Conservation (phyloP, 2,329 filamentous ascomycete species). For the Zalaria sp. region DNA sequence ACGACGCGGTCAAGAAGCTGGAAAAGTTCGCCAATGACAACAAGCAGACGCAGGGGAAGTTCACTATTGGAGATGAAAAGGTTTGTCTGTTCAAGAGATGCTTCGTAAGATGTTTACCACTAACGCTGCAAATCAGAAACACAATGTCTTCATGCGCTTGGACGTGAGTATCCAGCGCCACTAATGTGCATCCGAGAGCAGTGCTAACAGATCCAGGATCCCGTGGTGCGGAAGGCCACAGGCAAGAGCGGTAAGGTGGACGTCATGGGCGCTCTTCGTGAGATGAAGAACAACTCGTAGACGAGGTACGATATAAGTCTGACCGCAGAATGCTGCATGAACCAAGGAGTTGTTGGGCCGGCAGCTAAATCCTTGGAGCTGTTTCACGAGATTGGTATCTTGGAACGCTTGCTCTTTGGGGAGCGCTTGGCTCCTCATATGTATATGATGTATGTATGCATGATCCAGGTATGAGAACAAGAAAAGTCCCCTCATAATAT, state of each 20-base stretch:
- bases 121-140: constrained; percentile 40
- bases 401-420: too few relatives aligned
- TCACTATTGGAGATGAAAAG: constrained; percentile 97
- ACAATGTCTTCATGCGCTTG: constrained; percentile 94
- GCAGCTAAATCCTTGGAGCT: too few relatives aligned
- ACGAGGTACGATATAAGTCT: neutral
- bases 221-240: constrained; percentile 68
- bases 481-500: constrained; percentile 8
- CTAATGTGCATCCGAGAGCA: neutral
- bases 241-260: constrained; percentile 67
- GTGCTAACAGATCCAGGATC: constrained; percentile 42
- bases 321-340: too few relatives aligned
- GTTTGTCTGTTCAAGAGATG: constrained; percentile 28
- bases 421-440: too few relatives aligned
- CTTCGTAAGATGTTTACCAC: neutral
- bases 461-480: neutral
- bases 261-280: constrained; percentile 73
- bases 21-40: constrained; percentile 65
- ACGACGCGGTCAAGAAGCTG: constrained; percentile 62
- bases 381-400: too few relatives aligned
- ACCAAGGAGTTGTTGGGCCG: too few relatives aligned
- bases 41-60: constrained; percentile 82
- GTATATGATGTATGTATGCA: neutral
- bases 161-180: constrained; percentile 38
- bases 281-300: constrained; percentile 61